phyloP scores from a whole-genome alignment of 805 yeast species.

The Starmerella potacharoeniae region DNA sequence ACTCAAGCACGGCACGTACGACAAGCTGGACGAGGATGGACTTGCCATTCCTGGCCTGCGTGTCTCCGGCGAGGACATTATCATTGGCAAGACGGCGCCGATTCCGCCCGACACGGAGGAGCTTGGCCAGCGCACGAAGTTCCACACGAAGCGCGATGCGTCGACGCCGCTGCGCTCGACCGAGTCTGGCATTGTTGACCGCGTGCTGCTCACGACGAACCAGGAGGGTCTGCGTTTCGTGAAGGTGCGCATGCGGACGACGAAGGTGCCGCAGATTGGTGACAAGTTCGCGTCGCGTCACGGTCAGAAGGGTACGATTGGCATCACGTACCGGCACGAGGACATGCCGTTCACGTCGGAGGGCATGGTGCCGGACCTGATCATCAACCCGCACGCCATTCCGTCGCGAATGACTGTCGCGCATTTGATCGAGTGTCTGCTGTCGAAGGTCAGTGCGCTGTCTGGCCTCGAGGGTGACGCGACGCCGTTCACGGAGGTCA shows the following conservation, averaged over 20 bases:
- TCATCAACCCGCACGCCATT: constrained; percentile 98
- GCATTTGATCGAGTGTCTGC: constrained; percentile 93
- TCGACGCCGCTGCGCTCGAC: constrained; percentile 95
- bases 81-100: constrained; percentile 97
- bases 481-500: constrained; percentile 95
- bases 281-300: constrained; percentile 99
- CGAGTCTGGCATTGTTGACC: constrained; percentile 97
- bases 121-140: constrained; percentile 95
- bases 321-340: constrained; percentile 96
- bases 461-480: constrained; percentile 99
- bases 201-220: constrained; percentile 89
- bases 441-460: constrained; percentile 87
- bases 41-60: constrained; percentile 96
- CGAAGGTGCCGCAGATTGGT: constrained; percentile 97
- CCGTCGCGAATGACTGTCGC: constrained; percentile 99
- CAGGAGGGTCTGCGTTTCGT: constrained; percentile 97
- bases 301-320: constrained; percentile 99
- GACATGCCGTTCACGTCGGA: constrained; percentile 97
- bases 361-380: constrained; percentile 94
- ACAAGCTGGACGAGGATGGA: constrained; percentile 96
- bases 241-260: constrained; percentile 97
- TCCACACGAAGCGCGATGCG: constrained; percentile 97
- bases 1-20: constrained; percentile 96
- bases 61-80: constrained; percentile 97
- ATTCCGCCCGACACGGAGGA: constrained; percentile 99